A percentile compares a stretch with the other conserved stretches of the same genome.
phyloP scores from a whole-genome alignment of 345 rosid species.

The Eucalyptus cloeziana region DNA sequence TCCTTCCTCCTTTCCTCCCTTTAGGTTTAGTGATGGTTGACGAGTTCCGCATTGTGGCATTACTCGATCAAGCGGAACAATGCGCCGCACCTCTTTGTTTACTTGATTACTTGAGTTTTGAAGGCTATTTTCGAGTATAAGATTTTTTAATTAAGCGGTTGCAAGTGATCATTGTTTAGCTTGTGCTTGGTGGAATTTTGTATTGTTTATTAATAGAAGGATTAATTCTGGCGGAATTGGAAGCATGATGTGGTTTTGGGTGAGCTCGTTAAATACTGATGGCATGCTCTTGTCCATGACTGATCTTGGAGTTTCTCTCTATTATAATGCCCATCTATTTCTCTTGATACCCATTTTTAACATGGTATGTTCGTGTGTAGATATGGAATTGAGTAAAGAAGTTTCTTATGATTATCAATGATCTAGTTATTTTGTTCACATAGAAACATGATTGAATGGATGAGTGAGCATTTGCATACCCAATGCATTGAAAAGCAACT shows the following conservation, averaged over 20 bases:
- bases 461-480: no score
- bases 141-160: background rate
- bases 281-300: background rate
- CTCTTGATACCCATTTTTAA: background rate
- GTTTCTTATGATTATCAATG: no score
- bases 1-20: background rate
- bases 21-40: background rate
- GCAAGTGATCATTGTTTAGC: background rate
- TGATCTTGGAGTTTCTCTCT: background rate
- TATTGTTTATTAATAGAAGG: background rate
- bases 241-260: background rate
- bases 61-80: background rate
- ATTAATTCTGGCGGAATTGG: background rate
- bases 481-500: no score
- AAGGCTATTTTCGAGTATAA: no score
- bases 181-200: background rate
- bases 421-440: no score
- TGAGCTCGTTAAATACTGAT: background rate
- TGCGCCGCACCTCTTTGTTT: background rate
- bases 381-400: no score
- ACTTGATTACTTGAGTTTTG: background rate
- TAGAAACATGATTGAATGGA: no score
- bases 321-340: background rate
- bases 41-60: fast-evolving
- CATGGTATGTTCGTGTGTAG: no score